Conservation (phyloP, 2,329 filamentous ascomycete species). For the Zarea fungicola region DNA sequence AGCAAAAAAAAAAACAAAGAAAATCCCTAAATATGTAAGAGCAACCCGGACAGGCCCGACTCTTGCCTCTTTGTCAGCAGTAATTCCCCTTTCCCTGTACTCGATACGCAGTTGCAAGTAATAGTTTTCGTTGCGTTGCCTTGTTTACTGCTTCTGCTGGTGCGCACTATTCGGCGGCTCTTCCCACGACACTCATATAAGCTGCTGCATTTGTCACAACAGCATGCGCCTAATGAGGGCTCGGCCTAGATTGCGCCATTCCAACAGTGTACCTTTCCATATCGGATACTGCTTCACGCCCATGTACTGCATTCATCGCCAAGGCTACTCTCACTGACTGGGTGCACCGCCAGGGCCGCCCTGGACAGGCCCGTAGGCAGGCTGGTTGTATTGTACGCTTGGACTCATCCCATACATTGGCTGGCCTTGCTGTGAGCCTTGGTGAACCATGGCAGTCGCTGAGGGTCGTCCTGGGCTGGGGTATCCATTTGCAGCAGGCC, state of each 20-base stretch:
- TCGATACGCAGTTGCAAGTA: constrained; percentile 8
- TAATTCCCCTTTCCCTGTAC: constrained; percentile 2
- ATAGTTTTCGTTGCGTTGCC: not conserved
- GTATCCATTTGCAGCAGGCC: constrained; percentile 69
- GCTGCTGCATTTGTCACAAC: constrained; percentile 7
- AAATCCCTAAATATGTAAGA: not conserved
- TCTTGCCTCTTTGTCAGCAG: not conserved
- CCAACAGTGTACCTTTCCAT: constrained; percentile 56
- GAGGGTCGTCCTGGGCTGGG: constrained; percentile 77
- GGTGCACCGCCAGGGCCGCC: constrained; percentile 47
- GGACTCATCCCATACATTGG: constrained; percentile 72
- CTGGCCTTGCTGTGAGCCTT: constrained; percentile 89
- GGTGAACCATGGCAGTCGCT: constrained; percentile 90
- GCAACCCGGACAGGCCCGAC: not conserved
- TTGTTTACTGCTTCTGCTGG: constrained; percentile 2
- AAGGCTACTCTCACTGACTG: constrained; percentile 53
- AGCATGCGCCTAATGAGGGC: constrained; percentile 56
- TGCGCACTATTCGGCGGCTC: constrained; percentile 3
- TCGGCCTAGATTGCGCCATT: constrained; percentile 59
- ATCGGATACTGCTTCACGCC: constrained; percentile 45
- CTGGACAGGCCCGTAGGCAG: constrained; percentile 65
- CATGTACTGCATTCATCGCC: not conserved
- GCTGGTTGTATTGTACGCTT: constrained; percentile 68
- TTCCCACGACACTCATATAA: constrained; percentile 1
- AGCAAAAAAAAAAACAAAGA: constrained; percentile 3